A percentile compares a stretch with the other conserved stretches of the same genome.
Conservation (phyloP, 805 yeast species). For the Ogataea paradorogensis region DNA sequence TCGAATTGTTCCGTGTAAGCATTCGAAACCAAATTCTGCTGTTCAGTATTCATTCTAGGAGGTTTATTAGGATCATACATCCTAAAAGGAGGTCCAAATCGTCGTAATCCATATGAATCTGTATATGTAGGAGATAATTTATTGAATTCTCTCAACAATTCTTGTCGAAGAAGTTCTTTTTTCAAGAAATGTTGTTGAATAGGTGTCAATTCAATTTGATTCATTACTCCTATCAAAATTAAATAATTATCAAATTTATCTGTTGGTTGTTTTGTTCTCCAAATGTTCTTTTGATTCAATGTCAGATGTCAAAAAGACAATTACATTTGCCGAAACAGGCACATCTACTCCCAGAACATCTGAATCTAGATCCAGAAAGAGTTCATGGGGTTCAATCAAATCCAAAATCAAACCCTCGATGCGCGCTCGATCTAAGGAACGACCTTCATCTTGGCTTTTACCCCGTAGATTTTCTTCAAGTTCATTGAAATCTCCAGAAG, state of each 20-base stretch:
- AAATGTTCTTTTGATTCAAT: background rate
- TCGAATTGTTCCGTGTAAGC: constrained; percentile 23
- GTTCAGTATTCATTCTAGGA: constrained; percentile 18
- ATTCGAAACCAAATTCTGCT: constrained; percentile 18
- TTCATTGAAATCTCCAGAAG: constrained; percentile 1
- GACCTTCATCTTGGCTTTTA: constrained; percentile 11
- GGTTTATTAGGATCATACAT: constrained; percentile 40
- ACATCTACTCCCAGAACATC: background rate
- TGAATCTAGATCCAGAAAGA: constrained; percentile 6
- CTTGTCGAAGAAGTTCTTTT: constrained; percentile 66
- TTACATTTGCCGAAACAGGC: constrained; percentile 1
- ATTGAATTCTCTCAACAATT: constrained; percentile 61
- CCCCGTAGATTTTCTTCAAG: constrained; percentile 15
- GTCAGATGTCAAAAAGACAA: constrained; percentile 7
- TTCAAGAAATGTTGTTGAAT: constrained; percentile 85
- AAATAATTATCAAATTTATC: background rate
- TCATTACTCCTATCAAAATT: background rate
- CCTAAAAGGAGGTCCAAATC: constrained; percentile 77
- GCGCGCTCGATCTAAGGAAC: constrained; percentile 12
- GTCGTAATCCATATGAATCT: constrained; percentile 58
- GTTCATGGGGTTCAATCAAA: constrained; percentile 24
- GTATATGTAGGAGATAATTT: constrained; percentile 44
- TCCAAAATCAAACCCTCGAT: constrained; percentile 15
- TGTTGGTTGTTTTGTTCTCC: background rate
- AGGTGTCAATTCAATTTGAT: constrained; percentile 40